Conservation (phyloP, 768 basidiomycete genomes). For the Chalciporus piperatus region DNA sequence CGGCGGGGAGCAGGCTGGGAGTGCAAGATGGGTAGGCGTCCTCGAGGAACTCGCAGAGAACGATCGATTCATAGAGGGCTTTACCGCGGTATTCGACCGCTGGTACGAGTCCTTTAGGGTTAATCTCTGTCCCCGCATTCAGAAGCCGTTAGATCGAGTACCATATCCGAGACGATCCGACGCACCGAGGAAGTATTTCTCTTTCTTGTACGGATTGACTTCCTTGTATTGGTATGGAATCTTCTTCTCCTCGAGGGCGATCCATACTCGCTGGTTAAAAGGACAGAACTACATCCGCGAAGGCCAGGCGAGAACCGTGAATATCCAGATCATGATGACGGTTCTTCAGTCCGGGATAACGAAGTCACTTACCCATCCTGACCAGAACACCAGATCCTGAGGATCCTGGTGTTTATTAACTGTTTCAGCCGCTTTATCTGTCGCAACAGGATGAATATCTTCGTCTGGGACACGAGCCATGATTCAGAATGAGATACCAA, state of each 20-base stretch:
- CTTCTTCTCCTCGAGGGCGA: conserved; percentile 61
- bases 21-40: conserved; percentile 45
- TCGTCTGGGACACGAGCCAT: conserved; percentile 46
- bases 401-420: conserved; percentile 51
- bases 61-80: conserved; percentile 62
- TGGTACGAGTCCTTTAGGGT: conserved; percentile 71
- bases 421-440: conserved; percentile 49
- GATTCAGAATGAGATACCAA: background rate
- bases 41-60: conserved; percentile 66
- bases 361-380: conserved; percentile 48
- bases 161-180: background rate
- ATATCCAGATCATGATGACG: background rate
- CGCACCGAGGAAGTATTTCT: conserved; percentile 51
- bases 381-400: conserved; percentile 57
- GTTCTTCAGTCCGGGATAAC: background rate
- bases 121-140: conserved; percentile 43
- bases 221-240: conserved; percentile 69
- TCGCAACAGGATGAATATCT: conserved; percentile 57
- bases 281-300: conserved; percentile 45
- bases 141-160: too few relatives aligned
- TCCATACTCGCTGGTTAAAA: conserved; percentile 62
- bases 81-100: conserved; percentile 48
- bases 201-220: conserved; percentile 70
- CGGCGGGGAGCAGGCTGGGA: conserved; percentile 49
- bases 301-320: too few relatives aligned